Evolutionary conservation across 441 rosid species (phyloP).

Genomic region (Isatis lusitanica): DNA sequence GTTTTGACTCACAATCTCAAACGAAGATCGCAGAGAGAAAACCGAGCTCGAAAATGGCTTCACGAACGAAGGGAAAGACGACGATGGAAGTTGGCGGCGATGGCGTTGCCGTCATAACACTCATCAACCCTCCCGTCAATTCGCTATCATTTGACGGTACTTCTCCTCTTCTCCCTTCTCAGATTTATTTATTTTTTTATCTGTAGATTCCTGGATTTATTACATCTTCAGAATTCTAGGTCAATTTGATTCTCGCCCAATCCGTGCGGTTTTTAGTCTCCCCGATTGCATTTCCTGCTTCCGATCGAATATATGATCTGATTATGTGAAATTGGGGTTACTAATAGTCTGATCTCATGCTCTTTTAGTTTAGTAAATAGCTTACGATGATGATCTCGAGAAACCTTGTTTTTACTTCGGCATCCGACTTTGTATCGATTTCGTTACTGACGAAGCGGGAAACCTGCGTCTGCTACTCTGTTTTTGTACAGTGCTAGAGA

Average conservation of each 20-base stretch:
- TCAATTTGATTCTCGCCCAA: not conserved
- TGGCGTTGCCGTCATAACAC: conserved; percentile 85
- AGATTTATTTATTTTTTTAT: not conserved
- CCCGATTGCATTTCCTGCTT: not conserved
- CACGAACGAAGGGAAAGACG: conserved; percentile 59
- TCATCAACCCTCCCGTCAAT: conserved; percentile 93
- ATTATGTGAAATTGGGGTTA: conserved; percentile 5
- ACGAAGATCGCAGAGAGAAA: conserved; percentile 12
- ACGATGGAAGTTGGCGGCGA: conserved; percentile 79
- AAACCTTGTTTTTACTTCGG: not conserved
- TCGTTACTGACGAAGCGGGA: not conserved
- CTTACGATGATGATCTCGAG: not conserved
- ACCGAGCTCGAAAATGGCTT: conserved; percentile 31
- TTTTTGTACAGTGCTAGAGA: conserved; percentile 58
- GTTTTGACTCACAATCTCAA: conserved; percentile 23
- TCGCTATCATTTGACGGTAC: conserved; percentile 87
- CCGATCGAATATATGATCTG: conserved; percentile 19
- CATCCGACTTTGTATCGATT: not conserved
- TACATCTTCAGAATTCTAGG: conserved; percentile 1
- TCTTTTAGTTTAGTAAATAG: not conserved
- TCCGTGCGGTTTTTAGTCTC: not conserved
- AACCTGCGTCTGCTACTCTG: not conserved
- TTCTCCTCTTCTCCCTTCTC: not conserved
- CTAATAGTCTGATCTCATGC: not conserved
- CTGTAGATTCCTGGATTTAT: not conserved